Base-by-base conservation (phyloP, 768 basidiomycete species). In the Lepiota subincarnata region DNA sequence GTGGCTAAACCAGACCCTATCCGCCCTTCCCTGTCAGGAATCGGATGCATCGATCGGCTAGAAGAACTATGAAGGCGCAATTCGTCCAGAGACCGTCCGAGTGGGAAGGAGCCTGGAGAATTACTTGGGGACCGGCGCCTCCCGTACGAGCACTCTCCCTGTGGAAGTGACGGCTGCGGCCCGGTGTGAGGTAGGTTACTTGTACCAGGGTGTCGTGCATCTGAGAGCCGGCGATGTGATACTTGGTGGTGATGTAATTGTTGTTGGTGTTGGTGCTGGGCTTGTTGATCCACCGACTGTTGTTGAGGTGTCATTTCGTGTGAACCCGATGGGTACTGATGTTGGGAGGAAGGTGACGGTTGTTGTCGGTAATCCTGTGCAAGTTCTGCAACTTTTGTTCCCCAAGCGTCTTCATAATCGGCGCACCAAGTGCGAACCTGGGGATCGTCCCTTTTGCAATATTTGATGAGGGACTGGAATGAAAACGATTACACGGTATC, bases 401-500 rank as follows among this genome's bases (percentile, higher is more conserved):
- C 87, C 79, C 81, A 86, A 16, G 78, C 65, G 54, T 83, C 83
- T 62, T 85, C 82, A 50, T 86, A 86, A 39, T 84, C 80, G 35
- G 71, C 68, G 47, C 75, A 79, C 86, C 82, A 86, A 35, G 67
- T 69, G n/a, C 76, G 72, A 56, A 88, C 62, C 51, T 73, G 73
- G 20, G 73, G 69, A 55, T 81, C 81, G 54, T 85, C 80, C 22
- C 77, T 70, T 54, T 79, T 75, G 53, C 75, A 77, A 61, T 87
- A 86, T 63, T 82, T 85, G 68, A 84, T 77, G 55, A 86, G 76
- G 13, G 84, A 74, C 87, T 88, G 61, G 26, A 48, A 56, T 26
- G 39, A 48, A n/a, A 53, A 55, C 37, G 44, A 28, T 18, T 46
- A n/a, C n/a, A n/a, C n/a, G n/a, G 45, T n/a, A 56, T 50, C 53